Evolutionary conservation across 495 filamentous ascomycete species (phyloP).

Genomic region (Margaritispora aquatica): DNA sequence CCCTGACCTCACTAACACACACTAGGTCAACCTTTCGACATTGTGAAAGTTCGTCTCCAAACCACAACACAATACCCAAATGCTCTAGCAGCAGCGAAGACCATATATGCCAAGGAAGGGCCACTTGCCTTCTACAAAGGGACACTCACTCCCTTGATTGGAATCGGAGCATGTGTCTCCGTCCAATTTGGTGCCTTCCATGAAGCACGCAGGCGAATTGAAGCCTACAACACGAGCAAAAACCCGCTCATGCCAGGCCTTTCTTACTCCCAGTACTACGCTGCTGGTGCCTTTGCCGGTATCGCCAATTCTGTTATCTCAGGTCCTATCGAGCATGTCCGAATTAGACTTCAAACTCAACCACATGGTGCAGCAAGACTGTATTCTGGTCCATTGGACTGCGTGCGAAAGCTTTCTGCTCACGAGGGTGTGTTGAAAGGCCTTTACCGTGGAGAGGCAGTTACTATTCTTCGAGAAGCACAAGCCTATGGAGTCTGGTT

Average conservation of each 20-base stretch:
- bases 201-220: conserved; percentile 78
- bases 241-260: conserved; percentile 40
- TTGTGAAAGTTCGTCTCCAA: conserved; percentile 95
- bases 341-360: conserved; percentile 96
- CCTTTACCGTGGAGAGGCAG: conserved; percentile 78
- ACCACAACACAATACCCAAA: conserved; percentile 74
- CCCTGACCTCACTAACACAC: conserved; percentile 9
- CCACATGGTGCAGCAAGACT: conserved; percentile 75
- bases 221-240: conserved; percentile 57
- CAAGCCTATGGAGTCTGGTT: conserved; percentile 97
- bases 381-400: conserved; percentile 83
- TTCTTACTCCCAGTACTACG: conserved; percentile 80
- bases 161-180: conserved; percentile 95
- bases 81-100: conserved; percentile 70
- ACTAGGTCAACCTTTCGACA: conserved; percentile 95
- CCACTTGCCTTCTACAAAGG: conserved; percentile 95
- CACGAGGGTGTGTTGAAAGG: conserved; percentile 61
- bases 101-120: conserved; percentile 86
- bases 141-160: conserved; percentile 90
- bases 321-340: conserved; percentile 91
- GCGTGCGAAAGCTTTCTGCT: conserved; percentile 72
- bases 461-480: conserved; percentile 83
- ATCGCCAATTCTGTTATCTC: conserved; percentile 86
- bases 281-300: conserved; percentile 86
- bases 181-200: conserved; percentile 98